A percentile compares a stretch with the other conserved stretches of the same genome.
These are phyloP conservation scores for Sporisorium graminicola DNA, from an alignment of 1,284 basidiomycete genomes.

Conservation along the genomic window DNA sequence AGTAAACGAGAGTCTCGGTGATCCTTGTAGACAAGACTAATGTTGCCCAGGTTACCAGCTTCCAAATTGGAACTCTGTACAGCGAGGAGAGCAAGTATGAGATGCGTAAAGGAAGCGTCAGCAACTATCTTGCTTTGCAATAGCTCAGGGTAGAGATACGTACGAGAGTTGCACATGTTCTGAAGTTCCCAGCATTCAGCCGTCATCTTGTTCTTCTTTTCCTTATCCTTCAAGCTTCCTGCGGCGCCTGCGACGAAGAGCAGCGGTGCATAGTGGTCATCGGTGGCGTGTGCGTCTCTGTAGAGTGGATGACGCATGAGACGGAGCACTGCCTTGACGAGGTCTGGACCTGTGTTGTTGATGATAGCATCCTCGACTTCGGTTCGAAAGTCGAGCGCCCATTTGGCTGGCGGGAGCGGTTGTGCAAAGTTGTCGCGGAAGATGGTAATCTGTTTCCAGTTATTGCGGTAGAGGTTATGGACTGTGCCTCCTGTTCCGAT, in stretches of 20 bases:
- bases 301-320: conserved; percentile 61
- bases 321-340: conserved; percentile 46
- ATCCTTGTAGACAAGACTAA: too few relatives aligned
- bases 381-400: conserved; percentile 61
- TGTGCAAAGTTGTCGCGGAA: conserved; percentile 59
- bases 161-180: conserved; percentile 55
- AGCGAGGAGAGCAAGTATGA: not conserved
- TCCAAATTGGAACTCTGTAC: conserved; percentile 23
- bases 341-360: conserved; percentile 48
- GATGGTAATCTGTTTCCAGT: conserved; percentile 48
- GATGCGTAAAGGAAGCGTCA: too few relatives aligned
- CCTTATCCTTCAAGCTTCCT: conserved; percentile 46
- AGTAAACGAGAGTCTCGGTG: too few relatives aligned
- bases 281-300: conserved; percentile 62
- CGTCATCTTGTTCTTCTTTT: conserved; percentile 50
- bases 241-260: conserved; percentile 60
- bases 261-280: conserved; percentile 58
- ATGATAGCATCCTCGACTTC: conserved; percentile 53
- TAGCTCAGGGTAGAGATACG: not conserved
- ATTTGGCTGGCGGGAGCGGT: conserved; percentile 52
- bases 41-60: too few relatives aligned
- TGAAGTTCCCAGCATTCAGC: conserved; percentile 63
- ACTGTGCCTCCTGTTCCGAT: conserved; percentile 62
- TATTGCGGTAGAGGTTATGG: conserved; percentile 64
- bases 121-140: too few relatives aligned